A percentile compares a stretch with the other conserved stretches of the same genome.
Conservation (phyloP, 1,139 yeast genomes). For the Candida buenavistaensis region DNA sequence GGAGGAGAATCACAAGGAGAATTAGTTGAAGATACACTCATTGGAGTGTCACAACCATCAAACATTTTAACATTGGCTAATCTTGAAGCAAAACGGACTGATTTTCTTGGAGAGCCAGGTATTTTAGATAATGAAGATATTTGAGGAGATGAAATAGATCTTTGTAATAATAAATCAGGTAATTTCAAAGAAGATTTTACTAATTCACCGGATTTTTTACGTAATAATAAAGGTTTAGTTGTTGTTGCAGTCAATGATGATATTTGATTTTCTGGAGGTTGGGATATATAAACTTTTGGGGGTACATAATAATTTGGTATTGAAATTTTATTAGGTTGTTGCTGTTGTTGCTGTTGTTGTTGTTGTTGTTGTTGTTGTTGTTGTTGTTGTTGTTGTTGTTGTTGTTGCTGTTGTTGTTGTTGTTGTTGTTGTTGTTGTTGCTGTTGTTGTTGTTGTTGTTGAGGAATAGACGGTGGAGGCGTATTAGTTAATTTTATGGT, state of each 20-base stretch:
- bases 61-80: conserved; percentile 41
- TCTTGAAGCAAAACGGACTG: conserved; percentile 39
- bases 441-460: too few relatives aligned
- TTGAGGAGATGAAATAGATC: conserved; percentile 29
- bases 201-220: conserved; percentile 41
- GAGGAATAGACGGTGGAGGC: conserved; percentile 8
- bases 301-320: conserved; percentile 16
- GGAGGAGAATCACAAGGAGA: conserved; percentile 39
- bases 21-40: conserved; percentile 35
- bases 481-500: conserved; percentile 10
- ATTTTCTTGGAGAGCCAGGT: conserved; percentile 20
- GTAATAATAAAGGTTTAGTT: conserved; percentile 19
- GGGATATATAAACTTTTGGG: conserved; percentile 10
- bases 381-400: conserved; percentile 4
- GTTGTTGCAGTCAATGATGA: conserved; percentile 2
- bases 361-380: conserved; percentile 3
- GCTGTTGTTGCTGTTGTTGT: conserved; percentile 3
- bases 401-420: neutral
- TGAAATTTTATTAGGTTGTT: conserved; percentile 6
- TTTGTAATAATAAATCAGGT: conserved; percentile 21
- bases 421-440: too few relatives aligned
- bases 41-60: conserved; percentile 43
- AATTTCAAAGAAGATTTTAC: conserved; percentile 42
- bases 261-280: neutral
- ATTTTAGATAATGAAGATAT: conserved; percentile 14